phyloP scores from a whole-genome alignment of 2,329 filamentous ascomycete species.

The Zymoseptoria tritici region DNA sequence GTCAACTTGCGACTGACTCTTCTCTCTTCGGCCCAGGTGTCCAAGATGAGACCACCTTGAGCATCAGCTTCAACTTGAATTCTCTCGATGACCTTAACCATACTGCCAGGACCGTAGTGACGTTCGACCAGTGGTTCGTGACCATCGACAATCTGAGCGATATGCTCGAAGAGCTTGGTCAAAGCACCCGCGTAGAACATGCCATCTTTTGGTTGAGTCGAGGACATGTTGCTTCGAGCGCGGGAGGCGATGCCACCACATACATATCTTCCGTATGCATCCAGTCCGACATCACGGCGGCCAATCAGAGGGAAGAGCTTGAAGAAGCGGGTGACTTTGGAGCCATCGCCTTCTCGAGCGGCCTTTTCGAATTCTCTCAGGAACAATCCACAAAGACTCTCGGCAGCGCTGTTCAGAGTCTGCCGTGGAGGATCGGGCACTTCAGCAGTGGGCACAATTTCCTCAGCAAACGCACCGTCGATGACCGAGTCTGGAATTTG shows the following conservation, averaged over 20 bases:
- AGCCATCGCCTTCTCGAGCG: constrained; percentile 74
- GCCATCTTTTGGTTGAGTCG: constrained; percentile 59
- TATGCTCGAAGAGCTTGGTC: constrained; percentile 92
- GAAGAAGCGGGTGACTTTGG: constrained; percentile 91
- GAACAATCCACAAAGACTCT: constrained; percentile 85
- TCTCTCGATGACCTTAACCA: constrained; percentile 88
- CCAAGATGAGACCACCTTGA: constrained; percentile 89
- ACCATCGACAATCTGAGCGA: constrained; percentile 89
- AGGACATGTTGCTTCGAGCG: constrained; percentile 71
- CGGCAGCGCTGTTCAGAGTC: constrained; percentile 78
- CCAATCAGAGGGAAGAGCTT: constrained; percentile 95
- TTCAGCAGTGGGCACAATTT: constrained; percentile 91
- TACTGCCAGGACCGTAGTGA: constrained; percentile 87
- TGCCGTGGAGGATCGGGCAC: constrained; percentile 85
- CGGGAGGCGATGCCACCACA: constrained; percentile 86
- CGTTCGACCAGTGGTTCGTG: constrained; percentile 86
- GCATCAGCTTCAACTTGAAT: constrained; percentile 92
- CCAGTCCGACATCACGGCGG: constrained; percentile 76
- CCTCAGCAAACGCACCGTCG: constrained; percentile 76
- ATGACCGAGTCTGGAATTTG: constrained; percentile 74
- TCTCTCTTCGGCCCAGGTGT: constrained; percentile 90
- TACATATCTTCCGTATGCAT: constrained; percentile 93
- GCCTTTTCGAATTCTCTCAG: constrained; percentile 92
- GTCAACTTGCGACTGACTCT: constrained; percentile 77
- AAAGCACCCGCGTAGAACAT: constrained; percentile 89